phyloP scores from a whole-genome alignment of 306 rosid genomes.

The Cicer pinnatifidum region DNA sequence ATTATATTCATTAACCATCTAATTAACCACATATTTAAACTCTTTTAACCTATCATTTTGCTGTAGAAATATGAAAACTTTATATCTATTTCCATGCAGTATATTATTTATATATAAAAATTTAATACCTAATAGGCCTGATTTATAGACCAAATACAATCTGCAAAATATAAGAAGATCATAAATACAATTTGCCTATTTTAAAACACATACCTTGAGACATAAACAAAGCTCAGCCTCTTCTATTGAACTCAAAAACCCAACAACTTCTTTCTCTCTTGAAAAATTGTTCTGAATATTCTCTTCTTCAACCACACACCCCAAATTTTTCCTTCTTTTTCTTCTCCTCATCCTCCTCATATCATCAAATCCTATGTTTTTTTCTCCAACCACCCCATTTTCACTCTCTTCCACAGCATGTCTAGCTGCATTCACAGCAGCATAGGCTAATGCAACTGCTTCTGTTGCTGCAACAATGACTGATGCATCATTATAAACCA shows the following conservation, averaged over 20 bases:
- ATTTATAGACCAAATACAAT: too few relatives aligned
- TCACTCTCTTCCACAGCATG: constrained; percentile 51
- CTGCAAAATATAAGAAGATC: neutral
- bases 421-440: constrained; percentile 52
- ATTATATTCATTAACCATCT: too few relatives aligned
- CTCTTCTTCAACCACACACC: constrained; percentile 32
- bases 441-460: constrained; percentile 50
- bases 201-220: constrained; percentile 58
- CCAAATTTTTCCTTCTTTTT: constrained; percentile 58
- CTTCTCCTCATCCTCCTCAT: constrained; percentile 61
- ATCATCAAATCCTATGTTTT: constrained; percentile 46
- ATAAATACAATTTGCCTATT: neutral
- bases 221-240: constrained; percentile 68
- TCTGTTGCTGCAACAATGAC: constrained; percentile 53
- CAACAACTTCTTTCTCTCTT: constrained; percentile 34
- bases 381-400: constrained; percentile 37
- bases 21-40: too few relatives aligned
- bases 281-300: constrained; percentile 38
- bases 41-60: too few relatives aligned
- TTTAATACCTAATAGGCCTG: too few relatives aligned
- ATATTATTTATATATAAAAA: too few relatives aligned
- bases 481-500: constrained; percentile 57
- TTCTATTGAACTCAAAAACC: constrained; percentile 55
- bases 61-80: too few relatives aligned
- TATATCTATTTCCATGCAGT: too few relatives aligned